phyloP scores from a whole-genome alignment of 441 rosid genomes.

The Adansonia rubrostipa region DNA sequence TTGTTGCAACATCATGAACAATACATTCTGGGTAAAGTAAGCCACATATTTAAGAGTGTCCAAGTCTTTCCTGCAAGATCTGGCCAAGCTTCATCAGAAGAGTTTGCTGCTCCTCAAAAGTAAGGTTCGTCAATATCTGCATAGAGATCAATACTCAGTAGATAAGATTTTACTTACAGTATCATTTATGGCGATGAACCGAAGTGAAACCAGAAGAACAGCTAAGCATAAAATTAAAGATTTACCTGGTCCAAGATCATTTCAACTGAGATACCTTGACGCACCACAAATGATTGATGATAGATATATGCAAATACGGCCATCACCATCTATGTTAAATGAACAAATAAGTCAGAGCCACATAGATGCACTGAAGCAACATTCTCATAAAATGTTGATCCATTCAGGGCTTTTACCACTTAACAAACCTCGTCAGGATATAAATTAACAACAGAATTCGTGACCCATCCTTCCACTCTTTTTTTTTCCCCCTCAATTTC shows the following conservation, averaged over 20 bases:
- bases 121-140: slow-evolving; percentile 65
- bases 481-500: slow-evolving; percentile 3
- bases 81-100: slow-evolving; percentile 61
- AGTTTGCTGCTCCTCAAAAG: slow-evolving; percentile 71
- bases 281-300: slow-evolving; percentile 76
- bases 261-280: slow-evolving; percentile 61
- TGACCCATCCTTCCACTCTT: neutral
- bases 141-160: neutral
- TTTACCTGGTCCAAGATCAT: slow-evolving; percentile 76
- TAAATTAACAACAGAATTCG: neutral
- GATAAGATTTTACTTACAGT: neutral
- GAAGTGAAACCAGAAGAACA: neutral
- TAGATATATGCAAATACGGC: slow-evolving; percentile 92
- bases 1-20: slow-evolving; percentile 16
- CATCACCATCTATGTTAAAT: slow-evolving; percentile 81
- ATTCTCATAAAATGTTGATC: neutral
- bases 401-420: neutral
- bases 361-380: neutral
- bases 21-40: neutral
- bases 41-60: slow-evolving; percentile 33
- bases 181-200: neutral
- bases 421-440: neutral
- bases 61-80: slow-evolving; percentile 51
- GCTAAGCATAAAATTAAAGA: neutral
- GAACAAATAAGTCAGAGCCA: neutral